A percentile compares a stretch with the other conserved stretches of the same genome.
Conservation (phyloP, 495 filamentous ascomycete genomes). For the Aspergillus steynii region DNA sequence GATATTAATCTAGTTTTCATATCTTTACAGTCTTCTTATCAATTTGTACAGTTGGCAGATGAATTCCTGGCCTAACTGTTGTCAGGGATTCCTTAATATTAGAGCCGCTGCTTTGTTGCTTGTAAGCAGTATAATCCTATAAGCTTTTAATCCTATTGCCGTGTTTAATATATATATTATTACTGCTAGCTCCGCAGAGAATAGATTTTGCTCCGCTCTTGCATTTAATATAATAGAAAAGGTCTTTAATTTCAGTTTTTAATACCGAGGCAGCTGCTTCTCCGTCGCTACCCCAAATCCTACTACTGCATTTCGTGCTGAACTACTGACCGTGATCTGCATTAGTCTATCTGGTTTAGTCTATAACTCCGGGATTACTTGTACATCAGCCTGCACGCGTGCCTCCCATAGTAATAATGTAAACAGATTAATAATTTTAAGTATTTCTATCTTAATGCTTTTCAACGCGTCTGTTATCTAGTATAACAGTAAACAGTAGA, state of each 20-base stretch:
- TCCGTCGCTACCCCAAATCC: no score
- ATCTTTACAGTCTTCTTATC: constrained; percentile 20
- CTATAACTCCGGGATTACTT: constrained; percentile 3
- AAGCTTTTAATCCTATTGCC: constrained; percentile 13
- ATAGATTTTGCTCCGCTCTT: constrained; percentile 14
- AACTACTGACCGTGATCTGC: no score
- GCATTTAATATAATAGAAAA: no score
- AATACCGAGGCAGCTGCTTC: no score
- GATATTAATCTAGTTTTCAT: constrained; percentile 21
- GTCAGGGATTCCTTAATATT: constrained; percentile 21
- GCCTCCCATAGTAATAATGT: no score
- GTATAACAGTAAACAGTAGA: constrained; percentile 11
- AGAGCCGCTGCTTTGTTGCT: constrained; percentile 26
- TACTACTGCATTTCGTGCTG: no score
- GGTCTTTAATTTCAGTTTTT: no score
- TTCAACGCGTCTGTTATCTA: constrained; percentile 13
- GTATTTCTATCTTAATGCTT: constrained; percentile 12
- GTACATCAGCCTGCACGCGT: constrained; percentile 13
- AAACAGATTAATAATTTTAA: no score
- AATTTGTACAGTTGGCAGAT: constrained; percentile 22
- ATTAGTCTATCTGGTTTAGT: constrained; percentile 13
- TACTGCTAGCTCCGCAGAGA: constrained; percentile 21
- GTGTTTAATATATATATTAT: constrained; percentile 19
- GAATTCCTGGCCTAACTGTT: constrained; percentile 23
- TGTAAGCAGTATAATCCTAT: constrained; percentile 20